Evolutionary conservation across 1,284 basidiomycete species (phyloP).

Genomic region (Trametes polyzona): DNA sequence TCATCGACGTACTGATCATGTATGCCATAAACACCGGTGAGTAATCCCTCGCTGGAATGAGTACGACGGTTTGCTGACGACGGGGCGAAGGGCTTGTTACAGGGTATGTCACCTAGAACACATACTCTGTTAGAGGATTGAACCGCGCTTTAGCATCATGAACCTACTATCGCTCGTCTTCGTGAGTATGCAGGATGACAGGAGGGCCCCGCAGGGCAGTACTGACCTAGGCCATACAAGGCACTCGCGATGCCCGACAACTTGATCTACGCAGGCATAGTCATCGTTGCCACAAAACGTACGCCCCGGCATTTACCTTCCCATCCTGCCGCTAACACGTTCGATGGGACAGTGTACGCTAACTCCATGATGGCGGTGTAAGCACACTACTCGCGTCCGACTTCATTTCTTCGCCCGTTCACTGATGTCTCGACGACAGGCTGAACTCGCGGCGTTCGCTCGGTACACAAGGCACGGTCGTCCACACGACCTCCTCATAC

Average conservation of each 20-base stretch:
- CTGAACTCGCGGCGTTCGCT: conserved; percentile 19
- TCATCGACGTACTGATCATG: conserved; percentile 22
- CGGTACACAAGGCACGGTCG: conserved; percentile 4
- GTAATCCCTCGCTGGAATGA: not conserved
- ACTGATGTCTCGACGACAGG: not conserved
- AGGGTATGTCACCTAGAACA: conserved; percentile 3
- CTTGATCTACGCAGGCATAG: conserved; percentile 19
- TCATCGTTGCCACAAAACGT: conserved; percentile 23
- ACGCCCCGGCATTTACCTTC: not conserved
- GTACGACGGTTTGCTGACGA: not conserved
- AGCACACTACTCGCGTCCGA: not conserved
- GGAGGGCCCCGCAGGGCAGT: not conserved
- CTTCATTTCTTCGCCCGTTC: no score
- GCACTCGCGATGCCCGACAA: conserved; percentile 22
- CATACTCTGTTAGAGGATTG: no score
- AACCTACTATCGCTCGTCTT: conserved; percentile 20
- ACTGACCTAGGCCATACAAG: no score
- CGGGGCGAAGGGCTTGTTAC: conserved; percentile 19
- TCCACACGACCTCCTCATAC: conserved; percentile 10
- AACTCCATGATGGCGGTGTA: conserved; percentile 24
- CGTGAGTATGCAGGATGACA: conserved; percentile 2
- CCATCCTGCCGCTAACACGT: not conserved
- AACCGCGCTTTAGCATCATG: conserved; percentile 3
- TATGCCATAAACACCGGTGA: conserved; percentile 22
- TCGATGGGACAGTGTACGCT: conserved; percentile 12